A percentile compares a stretch with the other conserved stretches of the same genome.
phyloP scores from a whole-genome alignment of 306 rosid genomes.

The Vachellia collinsii region DNA sequence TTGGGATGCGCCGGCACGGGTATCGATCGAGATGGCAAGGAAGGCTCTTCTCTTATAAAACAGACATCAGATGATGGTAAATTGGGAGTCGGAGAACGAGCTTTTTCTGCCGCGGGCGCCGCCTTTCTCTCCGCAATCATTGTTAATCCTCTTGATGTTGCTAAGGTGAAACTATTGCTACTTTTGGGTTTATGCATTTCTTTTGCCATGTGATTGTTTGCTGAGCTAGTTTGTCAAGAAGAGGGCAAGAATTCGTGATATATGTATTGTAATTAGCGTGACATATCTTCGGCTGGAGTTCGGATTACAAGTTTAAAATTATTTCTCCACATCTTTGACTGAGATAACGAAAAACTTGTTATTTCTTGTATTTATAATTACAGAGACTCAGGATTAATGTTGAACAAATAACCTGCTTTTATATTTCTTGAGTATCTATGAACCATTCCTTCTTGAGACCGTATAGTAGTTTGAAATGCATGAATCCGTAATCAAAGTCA shows the following conservation, averaged over 20 bases:
- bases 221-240: background rate
- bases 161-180: constrained; percentile 53
- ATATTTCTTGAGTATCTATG: background rate
- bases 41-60: constrained; percentile 22
- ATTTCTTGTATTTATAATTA: background rate
- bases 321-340: background rate
- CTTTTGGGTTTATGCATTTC: background rate
- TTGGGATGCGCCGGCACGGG: constrained; percentile 31
- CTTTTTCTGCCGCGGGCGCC: constrained; percentile 91
- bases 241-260: background rate
- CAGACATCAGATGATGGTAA: constrained; percentile 31
- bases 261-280: background rate
- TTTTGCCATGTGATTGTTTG: background rate
- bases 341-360: background rate
- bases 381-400: background rate
- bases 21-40: constrained; percentile 16
- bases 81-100: constrained; percentile 73
- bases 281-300: background rate
- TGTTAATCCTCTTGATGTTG: constrained; percentile 94
- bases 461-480: background rate
- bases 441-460: background rate
- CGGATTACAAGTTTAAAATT: background rate
- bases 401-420: background rate
- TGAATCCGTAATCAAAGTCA: background rate
- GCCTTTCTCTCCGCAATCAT: constrained; percentile 88